phyloP scores from a whole-genome alignment of 768 basidiomycete genomes.

The Tulasnella sp. region DNA sequence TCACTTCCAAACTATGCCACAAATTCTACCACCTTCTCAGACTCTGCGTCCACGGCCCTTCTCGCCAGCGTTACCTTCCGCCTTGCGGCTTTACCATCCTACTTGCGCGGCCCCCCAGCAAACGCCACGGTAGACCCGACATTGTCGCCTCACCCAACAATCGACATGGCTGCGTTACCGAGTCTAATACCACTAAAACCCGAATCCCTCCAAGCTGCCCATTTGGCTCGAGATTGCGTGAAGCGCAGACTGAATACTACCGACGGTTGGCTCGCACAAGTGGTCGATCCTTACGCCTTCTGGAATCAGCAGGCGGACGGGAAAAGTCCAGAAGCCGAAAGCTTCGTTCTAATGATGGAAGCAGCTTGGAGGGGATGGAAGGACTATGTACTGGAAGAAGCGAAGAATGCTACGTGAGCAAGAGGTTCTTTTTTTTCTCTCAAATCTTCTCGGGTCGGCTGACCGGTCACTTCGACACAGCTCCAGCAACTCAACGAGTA shows the following conservation, averaged over 20 bases:
- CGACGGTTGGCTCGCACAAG: slow-evolving; percentile 63
- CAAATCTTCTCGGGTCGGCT: background rate
- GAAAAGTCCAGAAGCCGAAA: slow-evolving; percentile 69
- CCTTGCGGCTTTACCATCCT: slow-evolving; percentile 41
- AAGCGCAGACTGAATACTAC: slow-evolving; percentile 9
- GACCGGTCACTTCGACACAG: background rate
- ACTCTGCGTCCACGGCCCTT: slow-evolving; percentile 68
- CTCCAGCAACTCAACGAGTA: background rate
- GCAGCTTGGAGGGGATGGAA: slow-evolving; percentile 20
- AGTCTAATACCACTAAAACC: background rate
- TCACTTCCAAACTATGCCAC: slow-evolving; percentile 70
- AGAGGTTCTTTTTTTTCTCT: background rate
- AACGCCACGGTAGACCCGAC: slow-evolving; percentile 20
- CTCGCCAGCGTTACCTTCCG: slow-evolving; percentile 75
- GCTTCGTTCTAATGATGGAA: slow-evolving; percentile 49
- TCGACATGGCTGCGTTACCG: slow-evolving; percentile 17
- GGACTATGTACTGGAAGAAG: background rate
- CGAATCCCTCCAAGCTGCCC: slow-evolving; percentile 5
- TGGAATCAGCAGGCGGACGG: slow-evolving; percentile 40
- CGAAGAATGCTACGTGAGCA: background rate
- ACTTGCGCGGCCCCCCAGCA: slow-evolving; percentile 25
- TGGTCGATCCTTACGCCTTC: slow-evolving; percentile 65
- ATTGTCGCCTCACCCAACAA: background rate
- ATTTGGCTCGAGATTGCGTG: slow-evolving; percentile 32
- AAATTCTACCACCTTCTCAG: slow-evolving; percentile 57